Base-by-base conservation (phyloP, 495 filamentous ascomycete species). In the Cenococcum geophilum region DNA sequence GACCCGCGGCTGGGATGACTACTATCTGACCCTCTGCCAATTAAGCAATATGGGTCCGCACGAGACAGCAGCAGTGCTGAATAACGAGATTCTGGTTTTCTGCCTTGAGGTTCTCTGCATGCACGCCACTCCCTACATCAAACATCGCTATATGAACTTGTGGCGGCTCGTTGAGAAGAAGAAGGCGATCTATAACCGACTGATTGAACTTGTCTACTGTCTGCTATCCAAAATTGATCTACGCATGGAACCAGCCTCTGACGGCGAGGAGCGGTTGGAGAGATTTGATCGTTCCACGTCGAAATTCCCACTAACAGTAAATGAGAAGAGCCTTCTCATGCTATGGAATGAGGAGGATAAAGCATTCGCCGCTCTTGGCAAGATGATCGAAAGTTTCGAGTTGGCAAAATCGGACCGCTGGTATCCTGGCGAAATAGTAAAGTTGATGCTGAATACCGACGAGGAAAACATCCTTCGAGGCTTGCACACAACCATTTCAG, bases 321-420 rank as follows among this genome's bases (percentile, higher is more conserved):
- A 40, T 20, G 66, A 69, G 59, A 27, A 48, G 4, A 22, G 40
- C 27, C 12, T 34, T 27, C 37, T 69, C n/a, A 11, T 21, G 18
- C 48, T 57, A 14, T 69, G 59, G 59, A 34, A 69, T 49, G 57
- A 60, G 1, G 60, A 63, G 0, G 58, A 61, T 59, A 34, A 36
- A 42, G 52, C 52, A 0, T 51, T 51, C 27, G 60, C 60, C 22
- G 60, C 60, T 18, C 42, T 69, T 37, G 66, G 63, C 25, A 66
- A 43, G 57, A 65, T 69, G 56, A 50, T 69, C 47, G 66, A 65
- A 48, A 11, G 22, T 5, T 69, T 63, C 49, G 66, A 69, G n/a
- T 2, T 9, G 14, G 21, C 55, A 9, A 69, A 63, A 27, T 59
- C 66, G 3, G 55, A 62, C 16, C 23, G 51, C 8, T 68, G 57